Evolutionary conservation across 371 early-diverging fungal genomes (phyloP), one percentile per base, ranked within the genome.

Genomic region (Thermomucor indicae-seudaticae): DNA sequence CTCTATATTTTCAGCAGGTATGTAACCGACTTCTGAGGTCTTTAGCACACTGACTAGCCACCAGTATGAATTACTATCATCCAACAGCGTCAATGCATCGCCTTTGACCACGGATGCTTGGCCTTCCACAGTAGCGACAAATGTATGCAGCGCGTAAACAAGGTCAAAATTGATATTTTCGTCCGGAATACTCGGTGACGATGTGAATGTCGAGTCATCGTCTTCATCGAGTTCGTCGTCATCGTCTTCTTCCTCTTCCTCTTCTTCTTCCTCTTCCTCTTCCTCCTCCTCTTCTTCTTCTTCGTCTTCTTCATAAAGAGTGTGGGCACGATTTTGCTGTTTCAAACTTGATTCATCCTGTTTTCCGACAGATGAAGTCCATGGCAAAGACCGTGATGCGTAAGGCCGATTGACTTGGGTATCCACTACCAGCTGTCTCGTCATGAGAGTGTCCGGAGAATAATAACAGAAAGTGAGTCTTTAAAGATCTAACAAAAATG

Each of bases 1-100:
- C 70, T 96, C 97, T 46, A 97, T 86, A 65, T 92, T 95, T 64
- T 95, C 96, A 3, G 96, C 96, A 12, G 96, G 97, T 34, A 97
- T 92, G 56, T 96, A 97, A 4, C 97, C 97, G 40, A 95, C 91
- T 69, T 91, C 90, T 27, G 82, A 81, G 25, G 88, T 88, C 57
- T 89, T 88, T 19, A 92, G 72, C 30, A 90, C 89, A 64, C 86
- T 85, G 20, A 97, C 92, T 19, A 96, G 77, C 97, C 97, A 97
- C 97, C 97, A 97, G 68, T 96, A 95, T 29, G 88, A 87, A 65
- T 97, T 94, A 10, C 85, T 72, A 65, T 97, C 97, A 67, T 97
- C 96, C 44, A 97, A 68, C 49, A 97, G 78, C 42, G 85, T 88
- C 63, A 97, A 72, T 11, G 88, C 73, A 50, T 96, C 96, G 50